A percentile compares a stretch with the other conserved stretches of the same genome.
These are phyloP conservation scores for Lyophyllum shimeji DNA, from an alignment of 768 basidiomycete species.

Conservation along the genomic window DNA sequence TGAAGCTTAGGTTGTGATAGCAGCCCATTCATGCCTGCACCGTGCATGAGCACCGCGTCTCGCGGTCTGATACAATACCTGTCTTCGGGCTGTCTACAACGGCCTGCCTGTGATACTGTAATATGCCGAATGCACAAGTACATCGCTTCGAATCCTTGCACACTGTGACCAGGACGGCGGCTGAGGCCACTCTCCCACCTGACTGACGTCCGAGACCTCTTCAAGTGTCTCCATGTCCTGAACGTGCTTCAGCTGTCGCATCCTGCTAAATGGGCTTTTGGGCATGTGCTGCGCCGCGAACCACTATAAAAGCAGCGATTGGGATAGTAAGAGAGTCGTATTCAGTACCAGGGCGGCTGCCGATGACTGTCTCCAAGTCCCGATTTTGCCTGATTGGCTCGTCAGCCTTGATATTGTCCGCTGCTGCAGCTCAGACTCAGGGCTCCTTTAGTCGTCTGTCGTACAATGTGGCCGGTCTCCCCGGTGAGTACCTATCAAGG, in stretches of 20 bases:
- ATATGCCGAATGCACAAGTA: not conserved
- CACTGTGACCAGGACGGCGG: not conserved
- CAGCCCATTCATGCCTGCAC: no score
- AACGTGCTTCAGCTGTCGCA: slow-evolving; percentile 3
- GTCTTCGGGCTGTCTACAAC: no score
- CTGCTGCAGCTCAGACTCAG: slow-evolving; percentile 19
- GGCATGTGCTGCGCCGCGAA: not conserved
- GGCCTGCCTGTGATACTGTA: not conserved
- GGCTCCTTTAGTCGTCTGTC: slow-evolving; percentile 28
- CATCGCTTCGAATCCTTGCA: not conserved
- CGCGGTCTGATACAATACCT: no score
- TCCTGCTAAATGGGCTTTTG: not conserved
- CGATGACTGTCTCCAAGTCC: not conserved
- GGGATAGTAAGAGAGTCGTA: not conserved
- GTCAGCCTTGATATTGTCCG: not conserved
- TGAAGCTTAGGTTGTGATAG: no score
- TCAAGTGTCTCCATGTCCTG: not conserved
- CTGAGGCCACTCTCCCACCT: not conserved
- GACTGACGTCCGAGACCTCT: not conserved
- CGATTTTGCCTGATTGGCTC: not conserved
- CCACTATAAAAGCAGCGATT: slow-evolving; percentile 2
- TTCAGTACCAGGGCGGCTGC: no score
- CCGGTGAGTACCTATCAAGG: slow-evolving; percentile 20
- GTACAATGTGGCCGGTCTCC: slow-evolving; percentile 34
- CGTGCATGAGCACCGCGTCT: no score